Conservation (phyloP, 2,329 filamentous ascomycete genomes). For the Phialocephala sp. region DNA sequence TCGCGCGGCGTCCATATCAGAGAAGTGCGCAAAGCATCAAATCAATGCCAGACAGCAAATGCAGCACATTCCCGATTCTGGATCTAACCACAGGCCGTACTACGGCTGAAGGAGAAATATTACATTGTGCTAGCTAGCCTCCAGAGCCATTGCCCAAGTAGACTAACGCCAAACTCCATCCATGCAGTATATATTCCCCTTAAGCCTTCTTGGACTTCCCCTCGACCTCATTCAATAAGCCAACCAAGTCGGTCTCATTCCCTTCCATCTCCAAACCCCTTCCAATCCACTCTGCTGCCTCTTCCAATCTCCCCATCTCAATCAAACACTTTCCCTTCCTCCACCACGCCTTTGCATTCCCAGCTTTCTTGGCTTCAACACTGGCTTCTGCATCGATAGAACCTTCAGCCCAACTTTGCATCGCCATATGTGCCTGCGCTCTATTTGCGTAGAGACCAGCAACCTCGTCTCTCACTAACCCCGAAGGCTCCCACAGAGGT, state of each 20-base stretch:
- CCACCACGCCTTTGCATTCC: conserved; percentile 96
- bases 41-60: no score
- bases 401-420: conserved; percentile 82
- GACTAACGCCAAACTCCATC: conserved; percentile 10
- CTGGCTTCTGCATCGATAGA: conserved; percentile 87
- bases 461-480: conserved; percentile 84
- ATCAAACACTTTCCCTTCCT: conserved; percentile 80
- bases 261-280: conserved; percentile 84
- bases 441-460: conserved; percentile 82
- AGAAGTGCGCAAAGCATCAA: no score
- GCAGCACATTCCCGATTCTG: no score
- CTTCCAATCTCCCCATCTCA: conserved; percentile 88
- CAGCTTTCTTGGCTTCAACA: conserved; percentile 83
- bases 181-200: conserved; percentile 7
- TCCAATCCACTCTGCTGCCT: conserved; percentile 80
- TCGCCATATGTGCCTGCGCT: conserved; percentile 86
- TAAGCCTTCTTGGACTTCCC: conserved; percentile 44
- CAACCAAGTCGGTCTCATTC: conserved; percentile 66
- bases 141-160: background rate
- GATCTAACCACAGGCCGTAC: background rate
- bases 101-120: background rate
- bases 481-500: conserved; percentile 86
- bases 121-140: background rate
- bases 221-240: conserved; percentile 68
- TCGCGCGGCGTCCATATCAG: no score